A percentile compares a stretch with the other conserved stretches of the same genome.
Conservation (phyloP, 164 flowering plant species). For the Kingdonia uniflora region DNA sequence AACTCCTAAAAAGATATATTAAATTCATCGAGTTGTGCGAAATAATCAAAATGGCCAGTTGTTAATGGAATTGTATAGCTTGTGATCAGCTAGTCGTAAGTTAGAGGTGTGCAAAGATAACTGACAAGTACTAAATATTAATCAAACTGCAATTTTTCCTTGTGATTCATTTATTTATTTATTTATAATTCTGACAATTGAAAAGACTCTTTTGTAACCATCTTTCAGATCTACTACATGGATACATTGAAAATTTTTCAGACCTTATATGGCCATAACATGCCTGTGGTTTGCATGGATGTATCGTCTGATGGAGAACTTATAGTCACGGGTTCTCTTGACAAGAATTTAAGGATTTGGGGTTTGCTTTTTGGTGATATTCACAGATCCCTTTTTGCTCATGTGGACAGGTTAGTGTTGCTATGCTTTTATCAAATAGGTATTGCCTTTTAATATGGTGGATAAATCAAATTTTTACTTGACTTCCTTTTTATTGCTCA, state of each 20-base stretch:
- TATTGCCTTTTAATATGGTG: no score
- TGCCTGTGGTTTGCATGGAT: conserved; percentile 89
- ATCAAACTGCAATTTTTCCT: no score
- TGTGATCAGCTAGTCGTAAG: no score
- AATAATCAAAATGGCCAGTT: no score
- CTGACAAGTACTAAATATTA: no score
- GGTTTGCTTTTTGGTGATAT: conserved; percentile 98
- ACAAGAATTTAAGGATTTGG: conserved; percentile 96
- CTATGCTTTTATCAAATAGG: no score
- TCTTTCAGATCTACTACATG: conserved; percentile 66
- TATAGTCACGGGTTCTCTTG: conserved; percentile 84
- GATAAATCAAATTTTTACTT: no score
- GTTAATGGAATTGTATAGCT: no score
- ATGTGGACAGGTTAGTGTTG: conserved; percentile 60
- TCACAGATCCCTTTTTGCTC: conserved; percentile 95
- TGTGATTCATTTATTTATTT: neutral
- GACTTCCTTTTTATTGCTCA: no score
- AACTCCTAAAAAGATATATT: no score
- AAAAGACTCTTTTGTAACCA: neutral
- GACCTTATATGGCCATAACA: conserved; percentile 80
- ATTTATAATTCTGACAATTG: neutral
- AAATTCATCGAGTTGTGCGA: no score
- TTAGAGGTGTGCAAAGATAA: no score
- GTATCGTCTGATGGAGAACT: conserved; percentile 88
- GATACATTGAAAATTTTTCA: conserved; percentile 70